These are phyloP conservation scores for Colletotrichum sp. DNA, from an alignment of 2,329 filamentous ascomycete species.

Conservation along the genomic window DNA sequence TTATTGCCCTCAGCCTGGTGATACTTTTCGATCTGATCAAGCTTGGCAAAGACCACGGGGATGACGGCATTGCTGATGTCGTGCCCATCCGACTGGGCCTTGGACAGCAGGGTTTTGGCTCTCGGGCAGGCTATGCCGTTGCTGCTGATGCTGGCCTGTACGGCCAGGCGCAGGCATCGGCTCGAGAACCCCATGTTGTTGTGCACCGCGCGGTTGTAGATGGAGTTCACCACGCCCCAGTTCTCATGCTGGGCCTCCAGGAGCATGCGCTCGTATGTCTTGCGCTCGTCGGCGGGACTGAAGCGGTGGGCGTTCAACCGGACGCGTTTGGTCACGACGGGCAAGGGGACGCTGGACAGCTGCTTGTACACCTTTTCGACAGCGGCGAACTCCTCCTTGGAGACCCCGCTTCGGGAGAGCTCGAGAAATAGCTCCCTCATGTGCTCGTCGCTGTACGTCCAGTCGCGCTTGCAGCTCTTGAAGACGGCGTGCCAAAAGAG, in stretches of 20 bases:
- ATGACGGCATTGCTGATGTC: slow-evolving; percentile 47
- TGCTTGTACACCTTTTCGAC: slow-evolving; percentile 13
- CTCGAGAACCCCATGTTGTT: slow-evolving; percentile 40
- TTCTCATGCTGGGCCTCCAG: slow-evolving; percentile 36
- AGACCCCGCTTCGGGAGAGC: slow-evolving; percentile 32
- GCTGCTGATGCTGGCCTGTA: slow-evolving; percentile 45
- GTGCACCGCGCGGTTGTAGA: slow-evolving; percentile 42
- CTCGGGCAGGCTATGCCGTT: slow-evolving; percentile 30
- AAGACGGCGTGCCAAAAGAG: slow-evolving; percentile 46
- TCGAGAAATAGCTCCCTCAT: slow-evolving; percentile 37
- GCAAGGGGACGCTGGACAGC: background rate
- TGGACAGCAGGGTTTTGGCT: slow-evolving; percentile 44
- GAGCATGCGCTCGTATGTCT: slow-evolving; percentile 46
- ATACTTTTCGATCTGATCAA: slow-evolving; percentile 35
- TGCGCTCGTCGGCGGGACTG: slow-evolving; percentile 31
- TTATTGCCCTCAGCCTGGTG: slow-evolving; percentile 2
- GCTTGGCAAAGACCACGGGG: slow-evolving; percentile 41
- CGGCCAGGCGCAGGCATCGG: slow-evolving; percentile 52
- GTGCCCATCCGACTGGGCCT: slow-evolving; percentile 42
- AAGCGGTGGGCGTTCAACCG: slow-evolving; percentile 19
- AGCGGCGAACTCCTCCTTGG: slow-evolving; percentile 1
- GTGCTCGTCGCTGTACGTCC: slow-evolving; percentile 40
- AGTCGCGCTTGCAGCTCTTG: slow-evolving; percentile 38
- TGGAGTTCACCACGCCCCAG: slow-evolving; percentile 35
- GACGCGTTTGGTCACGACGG: slow-evolving; percentile 20